Evolutionary conservation across 352 stramenopile genomes (phyloP), one percentile per base, ranked within the genome.

Genomic region (Labyrinthula sp.): DNA sequence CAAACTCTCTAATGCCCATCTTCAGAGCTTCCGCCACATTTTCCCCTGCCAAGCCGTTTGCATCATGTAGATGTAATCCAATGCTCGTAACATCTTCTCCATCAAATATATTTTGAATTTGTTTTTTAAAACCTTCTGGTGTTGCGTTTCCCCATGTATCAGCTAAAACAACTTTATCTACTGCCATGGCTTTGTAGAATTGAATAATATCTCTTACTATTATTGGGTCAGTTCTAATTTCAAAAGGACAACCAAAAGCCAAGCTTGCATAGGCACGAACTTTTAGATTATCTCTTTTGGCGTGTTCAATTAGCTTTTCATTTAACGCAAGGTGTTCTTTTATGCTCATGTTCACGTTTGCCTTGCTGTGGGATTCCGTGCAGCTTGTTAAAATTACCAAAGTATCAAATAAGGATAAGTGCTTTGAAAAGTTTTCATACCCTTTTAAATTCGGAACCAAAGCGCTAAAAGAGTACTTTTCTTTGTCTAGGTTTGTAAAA

Each of bases 361-460:
- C 43, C 20, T 50, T 27, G 23, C 43, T 52, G 14, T 52, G 43
- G 3, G 43, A 52, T 25, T 52, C 43, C 12, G 43, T 52, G 43
- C 43, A 52, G 35, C 43, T 52, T 20, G 47, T 35, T 6, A 52
- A 20, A 28, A 22, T 33, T 1, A 28, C 30, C 24, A 52, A 34
- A 21, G 30, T 39, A 28, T 52, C 43, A 8, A 52, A 35, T 22
- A 50, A 31, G n/a, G 17, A 4, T n/a, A 21, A 12, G 8, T 31
- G 31, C 43, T 47, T 50, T 23, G 21, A 35, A 14, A 52, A 52
- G 15, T 25, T 21, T 15, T 52, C 43, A 24, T 52, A 52, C 5
- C 43, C 43, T 15, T 35, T 22, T 8, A 52, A 12, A 28, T 52
- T 52, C 9, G 43, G 43, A 1, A 52, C 43, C 12, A 52, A 28